phyloP scores from a whole-genome alignment of 345 rosid genomes.

The Boechera retrofracta region DNA sequence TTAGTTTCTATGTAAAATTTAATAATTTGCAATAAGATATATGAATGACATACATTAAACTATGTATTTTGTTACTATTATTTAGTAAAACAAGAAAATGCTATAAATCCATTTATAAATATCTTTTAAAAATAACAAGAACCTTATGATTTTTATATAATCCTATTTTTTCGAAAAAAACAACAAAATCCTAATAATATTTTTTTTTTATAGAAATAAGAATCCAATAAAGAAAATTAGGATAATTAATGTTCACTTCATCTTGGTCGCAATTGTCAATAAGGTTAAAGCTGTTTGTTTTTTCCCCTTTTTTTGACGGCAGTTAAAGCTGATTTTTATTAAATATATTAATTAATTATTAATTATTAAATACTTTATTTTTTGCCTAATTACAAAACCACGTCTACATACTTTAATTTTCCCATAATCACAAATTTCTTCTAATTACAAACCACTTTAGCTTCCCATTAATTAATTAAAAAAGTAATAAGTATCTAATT shows the following conservation, averaged over 20 bases:
- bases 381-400: not conserved
- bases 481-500: constrained; percentile 11
- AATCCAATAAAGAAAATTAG: not conserved
- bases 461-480: not conserved
- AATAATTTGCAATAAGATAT: not conserved
- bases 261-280: not conserved
- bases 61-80: not conserved
- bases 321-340: constrained; percentile 24
- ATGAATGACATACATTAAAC: not conserved
- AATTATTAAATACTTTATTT: not conserved
- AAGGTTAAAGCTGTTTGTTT: not conserved
- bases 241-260: not conserved
- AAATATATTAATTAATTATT: constrained; percentile 3
- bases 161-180: too few relatives aligned
- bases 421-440: not conserved
- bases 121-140: too few relatives aligned
- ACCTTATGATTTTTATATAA: too few relatives aligned
- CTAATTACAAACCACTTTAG: constrained; percentile 20
- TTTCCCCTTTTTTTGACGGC: not conserved
- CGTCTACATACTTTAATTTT: not conserved
- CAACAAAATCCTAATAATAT: too few relatives aligned
- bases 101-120: not conserved
- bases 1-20: not conserved
- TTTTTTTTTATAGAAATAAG: too few relatives aligned
- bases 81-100: not conserved